A percentile compares a stretch with the other conserved stretches of the same genome.
phyloP scores from a whole-genome alignment of 2,329 filamentous ascomycete species.

The Aspergillus ustus region DNA sequence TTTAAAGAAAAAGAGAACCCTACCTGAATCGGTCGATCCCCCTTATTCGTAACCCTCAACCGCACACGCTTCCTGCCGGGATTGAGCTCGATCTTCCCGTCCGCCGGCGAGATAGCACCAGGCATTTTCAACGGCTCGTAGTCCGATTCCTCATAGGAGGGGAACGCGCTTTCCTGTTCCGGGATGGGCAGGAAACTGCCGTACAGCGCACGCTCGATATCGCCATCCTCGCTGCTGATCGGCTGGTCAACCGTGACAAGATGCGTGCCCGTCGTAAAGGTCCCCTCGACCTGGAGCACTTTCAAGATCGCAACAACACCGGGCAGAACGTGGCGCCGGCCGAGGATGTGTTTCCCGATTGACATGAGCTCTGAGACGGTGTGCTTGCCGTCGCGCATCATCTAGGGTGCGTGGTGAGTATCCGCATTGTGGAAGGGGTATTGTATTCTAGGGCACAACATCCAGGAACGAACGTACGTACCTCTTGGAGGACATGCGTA shows the following conservation, averaged over 20 bases:
- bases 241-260: slow-evolving; percentile 94
- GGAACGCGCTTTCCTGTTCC: slow-evolving; percentile 64
- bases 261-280: slow-evolving; percentile 87
- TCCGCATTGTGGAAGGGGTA: no score
- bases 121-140: slow-evolving; percentile 73
- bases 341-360: slow-evolving; percentile 88
- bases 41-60: slow-evolving; percentile 80
- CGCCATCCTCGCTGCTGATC: slow-evolving; percentile 81
- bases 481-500: background rate
- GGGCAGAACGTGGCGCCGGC: slow-evolving; percentile 86
- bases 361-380: slow-evolving; percentile 92
- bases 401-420: slow-evolving; percentile 45
- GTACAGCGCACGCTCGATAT: slow-evolving; percentile 85
- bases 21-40: slow-evolving; percentile 74
- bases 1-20: no score
- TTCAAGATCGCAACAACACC: slow-evolving; percentile 77
- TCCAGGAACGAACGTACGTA: background rate
- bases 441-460: no score
- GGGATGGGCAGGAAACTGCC: slow-evolving; percentile 89
- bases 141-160: slow-evolving; percentile 61
- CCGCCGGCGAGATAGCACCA: slow-evolving; percentile 75
- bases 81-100: slow-evolving; percentile 70
- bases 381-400: slow-evolving; percentile 95
- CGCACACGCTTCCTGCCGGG: slow-evolving; percentile 73
- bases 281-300: slow-evolving; percentile 92